Evolutionary conservation across 1,284 basidiomycete genomes (phyloP).

Genomic region (Gymnopus androsaceus): DNA sequence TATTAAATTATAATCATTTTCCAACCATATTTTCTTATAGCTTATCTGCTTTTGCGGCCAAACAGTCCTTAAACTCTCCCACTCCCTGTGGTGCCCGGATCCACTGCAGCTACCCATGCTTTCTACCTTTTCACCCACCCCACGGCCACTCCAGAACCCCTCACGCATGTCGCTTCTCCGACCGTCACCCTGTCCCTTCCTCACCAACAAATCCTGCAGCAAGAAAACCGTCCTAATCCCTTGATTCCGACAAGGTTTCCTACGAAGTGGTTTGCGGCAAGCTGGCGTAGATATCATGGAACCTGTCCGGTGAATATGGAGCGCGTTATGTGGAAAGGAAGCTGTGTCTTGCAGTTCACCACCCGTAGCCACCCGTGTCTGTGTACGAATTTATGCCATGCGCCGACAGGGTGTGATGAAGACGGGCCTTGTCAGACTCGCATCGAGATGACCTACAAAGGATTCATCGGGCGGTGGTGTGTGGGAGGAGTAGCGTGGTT

Average conservation of each 20-base stretch:
- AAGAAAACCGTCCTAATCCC: conserved; percentile 86
- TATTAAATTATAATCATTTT: conserved; percentile 12
- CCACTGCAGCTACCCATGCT: conserved; percentile 69
- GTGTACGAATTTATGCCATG: conserved; percentile 79
- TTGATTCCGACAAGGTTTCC: conserved; percentile 70
- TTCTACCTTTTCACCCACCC: conserved; percentile 63
- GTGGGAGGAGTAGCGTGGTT: conserved; percentile 58
- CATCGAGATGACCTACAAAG: conserved; percentile 74
- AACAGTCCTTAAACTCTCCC: conserved; percentile 50
- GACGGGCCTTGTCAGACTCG: conserved; percentile 70
- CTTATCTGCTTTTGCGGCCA: conserved; percentile 78
- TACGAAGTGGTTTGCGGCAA: conserved; percentile 77
- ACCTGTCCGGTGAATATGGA: conserved; percentile 78
- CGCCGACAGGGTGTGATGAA: conserved; percentile 80
- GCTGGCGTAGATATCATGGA: conserved; percentile 82
- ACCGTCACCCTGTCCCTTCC: conserved; percentile 65
- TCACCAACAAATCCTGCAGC: conserved; percentile 79
- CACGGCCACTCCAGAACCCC: conserved; percentile 80
- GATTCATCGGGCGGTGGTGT: conserved; percentile 69
- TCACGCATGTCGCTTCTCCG: conserved; percentile 79
- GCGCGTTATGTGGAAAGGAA: conserved; percentile 74
- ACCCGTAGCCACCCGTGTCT: conserved; percentile 80
- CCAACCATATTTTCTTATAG: conserved; percentile 40
- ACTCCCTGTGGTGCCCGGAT: conserved; percentile 78
- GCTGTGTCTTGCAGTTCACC: conserved; percentile 65